phyloP scores from a whole-genome alignment of 768 basidiomycete genomes.

The Suillus paluster region DNA sequence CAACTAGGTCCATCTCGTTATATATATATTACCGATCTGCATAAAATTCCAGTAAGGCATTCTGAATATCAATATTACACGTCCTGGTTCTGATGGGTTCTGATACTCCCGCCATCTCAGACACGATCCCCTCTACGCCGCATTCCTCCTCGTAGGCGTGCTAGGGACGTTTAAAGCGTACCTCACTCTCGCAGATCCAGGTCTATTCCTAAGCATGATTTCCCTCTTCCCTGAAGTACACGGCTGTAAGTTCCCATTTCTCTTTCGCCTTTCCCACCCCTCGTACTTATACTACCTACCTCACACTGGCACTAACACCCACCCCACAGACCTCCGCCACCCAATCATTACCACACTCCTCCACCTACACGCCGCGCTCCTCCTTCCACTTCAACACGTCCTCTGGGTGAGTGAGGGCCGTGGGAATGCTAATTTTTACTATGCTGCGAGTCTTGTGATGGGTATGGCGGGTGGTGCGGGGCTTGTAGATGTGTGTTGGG shows the following conservation, averaged over 20 bases:
- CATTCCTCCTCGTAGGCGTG: conserved; percentile 76
- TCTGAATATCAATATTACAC: neutral
- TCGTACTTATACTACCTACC: neutral
- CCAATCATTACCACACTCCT: conserved; percentile 84
- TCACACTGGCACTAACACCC: neutral
- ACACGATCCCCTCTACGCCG: conserved; percentile 83
- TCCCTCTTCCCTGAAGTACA: conserved; percentile 83
- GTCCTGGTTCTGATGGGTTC: neutral
- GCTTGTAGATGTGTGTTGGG: conserved; percentile 80
- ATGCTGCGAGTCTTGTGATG: conserved; percentile 93
- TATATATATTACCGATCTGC: conserved; percentile 84
- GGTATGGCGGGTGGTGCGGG: conserved; percentile 87
- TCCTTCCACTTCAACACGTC: conserved; percentile 90
- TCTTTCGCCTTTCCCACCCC: neutral
- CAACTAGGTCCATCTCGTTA: conserved; percentile 75
- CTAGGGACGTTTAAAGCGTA: conserved; percentile 90
- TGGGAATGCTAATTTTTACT: conserved; percentile 98
- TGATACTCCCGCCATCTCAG: conserved; percentile 40
- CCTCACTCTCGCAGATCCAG: conserved; percentile 87
- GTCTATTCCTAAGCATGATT: conserved; percentile 82
- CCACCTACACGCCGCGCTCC: conserved; percentile 80
- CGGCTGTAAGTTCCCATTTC: conserved; percentile 69
- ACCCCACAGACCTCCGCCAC: conserved; percentile 71
- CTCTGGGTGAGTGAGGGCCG: conserved; percentile 92
- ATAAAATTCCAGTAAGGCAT: conserved; percentile 79